Evolutionary conservation across 1,284 basidiomycete species (phyloP).

Genomic region (Boletus sp.): DNA sequence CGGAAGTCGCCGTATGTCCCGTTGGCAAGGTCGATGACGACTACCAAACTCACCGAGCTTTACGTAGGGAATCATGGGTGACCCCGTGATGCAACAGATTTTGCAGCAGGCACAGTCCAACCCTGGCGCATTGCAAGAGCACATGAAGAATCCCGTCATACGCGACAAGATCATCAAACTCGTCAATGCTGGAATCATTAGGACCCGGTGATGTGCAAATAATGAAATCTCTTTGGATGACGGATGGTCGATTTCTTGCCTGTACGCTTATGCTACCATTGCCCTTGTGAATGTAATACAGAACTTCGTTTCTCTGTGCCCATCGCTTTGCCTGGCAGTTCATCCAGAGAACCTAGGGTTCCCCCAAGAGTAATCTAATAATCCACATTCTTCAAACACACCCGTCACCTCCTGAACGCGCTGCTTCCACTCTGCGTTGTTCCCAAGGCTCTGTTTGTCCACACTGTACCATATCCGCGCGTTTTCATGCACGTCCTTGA

Average conservation of each 20-base stretch:
- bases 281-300: slow-evolving; percentile 27
- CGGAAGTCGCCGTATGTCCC: slow-evolving; percentile 82
- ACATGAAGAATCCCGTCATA: slow-evolving; percentile 93
- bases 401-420: slow-evolving; percentile 47
- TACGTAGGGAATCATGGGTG: slow-evolving; percentile 71
- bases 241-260: slow-evolving; percentile 13
- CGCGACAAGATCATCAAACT: slow-evolving; percentile 88
- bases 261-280: slow-evolving; percentile 24
- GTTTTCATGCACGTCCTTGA: slow-evolving; percentile 71
- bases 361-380: slow-evolving; percentile 63
- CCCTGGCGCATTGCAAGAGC: slow-evolving; percentile 88
- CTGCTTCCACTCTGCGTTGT: slow-evolving; percentile 39
- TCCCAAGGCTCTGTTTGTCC: slow-evolving; percentile 35
- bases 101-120: slow-evolving; percentile 91
- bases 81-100: slow-evolving; percentile 91
- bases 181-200: slow-evolving; percentile 90
- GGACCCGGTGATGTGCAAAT: slow-evolving; percentile 50
- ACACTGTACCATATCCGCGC: slow-evolving; percentile 65
- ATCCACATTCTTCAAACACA: slow-evolving; percentile 45
- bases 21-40: background rate
- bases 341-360: slow-evolving; percentile 38
- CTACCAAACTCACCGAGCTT: slow-evolving; percentile 8
- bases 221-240: slow-evolving; percentile 6
- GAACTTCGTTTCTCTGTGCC: background rate
- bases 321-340: background rate